phyloP scores from a whole-genome alignment of 2,329 filamentous ascomycete species.

The Pezicula radicicola region DNA sequence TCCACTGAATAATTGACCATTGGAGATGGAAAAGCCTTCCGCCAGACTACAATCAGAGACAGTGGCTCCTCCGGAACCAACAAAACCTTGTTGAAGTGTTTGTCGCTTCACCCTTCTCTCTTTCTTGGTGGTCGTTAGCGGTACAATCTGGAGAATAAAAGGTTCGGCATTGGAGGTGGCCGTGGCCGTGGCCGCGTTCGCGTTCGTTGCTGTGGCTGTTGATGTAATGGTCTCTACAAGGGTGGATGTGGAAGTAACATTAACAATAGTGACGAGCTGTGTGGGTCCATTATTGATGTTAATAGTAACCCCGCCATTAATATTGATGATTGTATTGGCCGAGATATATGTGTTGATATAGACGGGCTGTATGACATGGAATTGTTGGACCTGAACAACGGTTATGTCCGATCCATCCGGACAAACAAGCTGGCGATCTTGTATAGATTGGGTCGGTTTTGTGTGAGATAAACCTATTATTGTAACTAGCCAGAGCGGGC shows the following conservation, averaged over 20 bases:
- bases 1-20: background rate
- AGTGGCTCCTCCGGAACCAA: background rate
- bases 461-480: too few relatives aligned
- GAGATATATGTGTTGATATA: background rate
- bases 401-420: background rate
- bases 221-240: background rate
- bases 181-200: background rate
- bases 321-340: too few relatives aligned
- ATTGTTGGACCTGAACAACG: background rate
- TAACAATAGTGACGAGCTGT: background rate
- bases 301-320: background rate
- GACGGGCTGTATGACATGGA: background rate
- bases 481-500: too few relatives aligned
- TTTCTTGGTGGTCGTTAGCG: background rate
- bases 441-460: too few relatives aligned
- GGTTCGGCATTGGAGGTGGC: background rate
- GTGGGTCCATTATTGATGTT: background rate
- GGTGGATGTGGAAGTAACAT: background rate
- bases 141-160: background rate
- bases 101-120: background rate
- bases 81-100: background rate
- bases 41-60: background rate
- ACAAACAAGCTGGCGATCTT: background rate
- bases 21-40: background rate
- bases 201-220: background rate